Conservation (phyloP, 2,329 filamentous ascomycete species). For the Chrysoporthe deuterocubensis region DNA sequence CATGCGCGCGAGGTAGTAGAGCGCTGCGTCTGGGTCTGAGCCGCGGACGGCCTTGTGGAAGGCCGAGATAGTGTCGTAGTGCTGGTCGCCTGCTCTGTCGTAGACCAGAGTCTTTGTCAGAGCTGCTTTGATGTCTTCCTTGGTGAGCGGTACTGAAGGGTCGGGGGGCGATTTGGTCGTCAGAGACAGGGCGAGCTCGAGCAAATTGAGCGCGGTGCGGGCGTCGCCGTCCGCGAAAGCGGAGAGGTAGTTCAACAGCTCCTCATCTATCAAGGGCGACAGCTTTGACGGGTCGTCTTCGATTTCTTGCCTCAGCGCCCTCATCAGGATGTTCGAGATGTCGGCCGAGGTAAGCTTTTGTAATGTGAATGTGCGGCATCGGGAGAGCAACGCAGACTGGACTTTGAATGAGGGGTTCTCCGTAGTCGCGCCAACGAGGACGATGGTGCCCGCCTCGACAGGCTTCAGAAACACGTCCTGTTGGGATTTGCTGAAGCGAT, state of each 20-base stretch:
- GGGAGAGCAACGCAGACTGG: conserved; percentile 81
- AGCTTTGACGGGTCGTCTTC: conserved; percentile 39
- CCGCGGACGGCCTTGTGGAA: conserved; percentile 96
- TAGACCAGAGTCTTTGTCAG: conserved; percentile 94
- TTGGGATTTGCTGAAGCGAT: conserved; percentile 87
- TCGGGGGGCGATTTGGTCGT: conserved; percentile 44
- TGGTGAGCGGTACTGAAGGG: conserved; percentile 59
- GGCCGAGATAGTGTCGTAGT: conserved; percentile 96
- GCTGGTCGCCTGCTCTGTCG: conserved; percentile 91
- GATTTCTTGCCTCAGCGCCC: conserved; percentile 71
- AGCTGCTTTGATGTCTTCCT: conserved; percentile 76
- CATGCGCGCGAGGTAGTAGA: conserved; percentile 97
- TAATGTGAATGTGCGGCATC: conserved; percentile 90
- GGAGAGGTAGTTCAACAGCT: conserved; percentile 80
- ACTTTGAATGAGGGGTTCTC: conserved; percentile 97
- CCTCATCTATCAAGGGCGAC: conserved; percentile 70
- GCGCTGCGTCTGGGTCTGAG: conserved; percentile 79
- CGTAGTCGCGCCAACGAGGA: conserved; percentile 91
- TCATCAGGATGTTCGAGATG: conserved; percentile 72
- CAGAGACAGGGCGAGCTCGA: conserved; percentile 85
- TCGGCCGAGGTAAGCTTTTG: conserved; percentile 74
- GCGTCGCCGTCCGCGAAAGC: conserved; percentile 92
- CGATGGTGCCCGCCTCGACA: conserved; percentile 88
- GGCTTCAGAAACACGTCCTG: conserved; percentile 94
- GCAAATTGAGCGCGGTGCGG: conserved; percentile 86